These are phyloP conservation scores for Magnaporthiopsis incrustans DNA, from an alignment of 2,329 filamentous ascomycete genomes.

Conservation along the genomic window DNA sequence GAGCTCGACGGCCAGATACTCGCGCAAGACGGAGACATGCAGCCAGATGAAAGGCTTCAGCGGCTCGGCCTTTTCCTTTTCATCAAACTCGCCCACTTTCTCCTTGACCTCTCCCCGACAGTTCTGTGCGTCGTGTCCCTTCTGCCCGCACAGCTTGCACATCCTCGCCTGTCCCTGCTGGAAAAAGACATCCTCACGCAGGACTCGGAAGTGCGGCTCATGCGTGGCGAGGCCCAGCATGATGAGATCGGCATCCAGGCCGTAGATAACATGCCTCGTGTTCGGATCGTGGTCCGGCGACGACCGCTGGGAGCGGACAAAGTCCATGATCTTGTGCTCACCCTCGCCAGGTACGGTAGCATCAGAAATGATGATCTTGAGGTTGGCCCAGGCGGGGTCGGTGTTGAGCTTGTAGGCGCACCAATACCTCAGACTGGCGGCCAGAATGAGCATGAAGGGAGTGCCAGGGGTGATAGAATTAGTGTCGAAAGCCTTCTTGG, in stretches of 20 bases:
- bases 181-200: conserved; percentile 94
- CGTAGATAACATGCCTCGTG: conserved; percentile 96
- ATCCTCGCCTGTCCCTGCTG: conserved; percentile 75
- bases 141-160: conserved; percentile 86
- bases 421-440: conserved; percentile 88
- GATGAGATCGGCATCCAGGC: conserved; percentile 94
- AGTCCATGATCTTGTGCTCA: conserved; percentile 99
- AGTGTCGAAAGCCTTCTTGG: conserved; percentile 88
- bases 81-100: conserved; percentile 71
- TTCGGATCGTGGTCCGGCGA: conserved; percentile 92
- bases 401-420: conserved; percentile 96
- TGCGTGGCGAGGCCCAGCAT: conserved; percentile 97
- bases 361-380: conserved; percentile 98
- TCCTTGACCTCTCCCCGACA: conserved; percentile 74
- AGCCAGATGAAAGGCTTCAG: conserved; percentile 98
- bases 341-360: conserved; percentile 96
- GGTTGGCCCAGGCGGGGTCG: conserved; percentile 87
- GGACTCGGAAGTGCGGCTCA: conserved; percentile 91
- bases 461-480: conserved; percentile 89
- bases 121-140: conserved; percentile 80
- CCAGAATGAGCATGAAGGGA: conserved; percentile 96
- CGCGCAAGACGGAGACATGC: conserved; percentile 81
- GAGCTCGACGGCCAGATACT: conserved; percentile 88
- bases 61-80: conserved; percentile 62
- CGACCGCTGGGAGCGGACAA: conserved; percentile 85